phyloP scores from a whole-genome alignment of 306 rosid genomes.

The Argentina anserina region DNA sequence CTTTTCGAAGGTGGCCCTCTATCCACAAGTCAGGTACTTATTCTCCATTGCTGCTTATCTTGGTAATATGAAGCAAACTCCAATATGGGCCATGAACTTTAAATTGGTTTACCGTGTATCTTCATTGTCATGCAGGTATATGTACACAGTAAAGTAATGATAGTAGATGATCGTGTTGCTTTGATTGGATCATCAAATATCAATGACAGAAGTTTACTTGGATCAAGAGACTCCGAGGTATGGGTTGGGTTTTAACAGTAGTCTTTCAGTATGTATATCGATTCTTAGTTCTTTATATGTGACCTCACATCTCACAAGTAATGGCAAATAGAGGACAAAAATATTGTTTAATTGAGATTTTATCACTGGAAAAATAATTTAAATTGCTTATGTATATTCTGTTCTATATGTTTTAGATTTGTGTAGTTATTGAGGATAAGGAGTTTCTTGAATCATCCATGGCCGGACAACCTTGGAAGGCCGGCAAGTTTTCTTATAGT shows the following conservation, averaged over 20 bases:
- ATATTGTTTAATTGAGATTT: neutral
- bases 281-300: neutral
- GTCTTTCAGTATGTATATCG: neutral
- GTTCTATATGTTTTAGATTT: slow-evolving; percentile 32
- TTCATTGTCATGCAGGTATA: slow-evolving; percentile 30
- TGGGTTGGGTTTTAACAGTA: neutral
- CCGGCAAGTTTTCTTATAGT: slow-evolving; percentile 42
- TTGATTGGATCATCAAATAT: slow-evolving; percentile 52
- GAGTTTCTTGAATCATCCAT: slow-evolving; percentile 46
- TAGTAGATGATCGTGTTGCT: slow-evolving; percentile 41
- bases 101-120: neutral
- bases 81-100: neutral
- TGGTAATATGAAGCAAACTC: neutral
- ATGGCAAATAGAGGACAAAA: neutral
- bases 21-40: slow-evolving; percentile 47
- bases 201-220: slow-evolving; percentile 50
- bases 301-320: neutral
- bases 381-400: neutral
- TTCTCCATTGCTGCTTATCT: neutral
- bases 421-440: slow-evolving; percentile 42
- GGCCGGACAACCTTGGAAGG: slow-evolving; percentile 47
- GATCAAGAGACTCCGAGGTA: slow-evolving; percentile 57
- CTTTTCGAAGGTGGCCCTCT: slow-evolving; percentile 44
- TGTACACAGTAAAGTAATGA: slow-evolving; percentile 53
- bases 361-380: neutral